phyloP scores from a whole-genome alignment of 495 filamentous ascomycete genomes.

The Penicillium maclennaniae region DNA sequence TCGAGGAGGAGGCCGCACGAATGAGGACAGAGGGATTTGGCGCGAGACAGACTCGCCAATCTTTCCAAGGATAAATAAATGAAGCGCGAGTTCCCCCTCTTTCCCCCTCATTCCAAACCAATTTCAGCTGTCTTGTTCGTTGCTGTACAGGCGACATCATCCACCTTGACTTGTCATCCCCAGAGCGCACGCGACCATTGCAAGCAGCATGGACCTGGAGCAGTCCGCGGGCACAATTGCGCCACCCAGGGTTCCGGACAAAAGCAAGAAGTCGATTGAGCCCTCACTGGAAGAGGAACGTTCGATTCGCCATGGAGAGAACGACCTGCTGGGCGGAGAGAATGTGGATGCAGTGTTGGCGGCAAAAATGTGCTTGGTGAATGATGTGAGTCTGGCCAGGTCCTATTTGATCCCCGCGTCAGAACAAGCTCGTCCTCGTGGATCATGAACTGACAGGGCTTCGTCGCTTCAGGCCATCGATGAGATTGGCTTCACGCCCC shows the following conservation, averaged over 20 bases:
- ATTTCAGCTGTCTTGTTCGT: no score
- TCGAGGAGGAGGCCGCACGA: neutral
- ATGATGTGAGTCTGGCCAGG: constrained; percentile 50
- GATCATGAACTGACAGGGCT: neutral
- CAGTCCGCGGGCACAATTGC: constrained; percentile 3
- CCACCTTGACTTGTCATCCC: neutral
- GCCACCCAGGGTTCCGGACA: neutral
- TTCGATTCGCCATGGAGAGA: constrained; percentile 32
- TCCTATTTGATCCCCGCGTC: neutral
- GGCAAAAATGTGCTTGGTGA: constrained; percentile 66
- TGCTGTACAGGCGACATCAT: neutral
- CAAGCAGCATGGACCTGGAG: constrained; percentile 16
- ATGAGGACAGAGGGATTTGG: neutral
- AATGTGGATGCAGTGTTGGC: constrained; percentile 59
- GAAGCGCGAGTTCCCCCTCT: neutral
- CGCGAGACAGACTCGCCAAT: neutral
- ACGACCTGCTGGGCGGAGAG: constrained; percentile 48
- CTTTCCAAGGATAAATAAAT: neutral
- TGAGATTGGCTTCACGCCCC: constrained; percentile 65
- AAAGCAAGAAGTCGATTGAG: constrained; percentile 4
- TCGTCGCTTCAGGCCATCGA: constrained; percentile 54
- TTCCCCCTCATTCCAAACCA: neutral
- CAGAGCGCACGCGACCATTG: neutral
- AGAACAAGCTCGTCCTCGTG: neutral
- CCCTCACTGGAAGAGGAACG: constrained; percentile 11